phyloP scores from a whole-genome alignment of 1,139 yeast genomes.

The Scheffersomyces segobiensis region DNA sequence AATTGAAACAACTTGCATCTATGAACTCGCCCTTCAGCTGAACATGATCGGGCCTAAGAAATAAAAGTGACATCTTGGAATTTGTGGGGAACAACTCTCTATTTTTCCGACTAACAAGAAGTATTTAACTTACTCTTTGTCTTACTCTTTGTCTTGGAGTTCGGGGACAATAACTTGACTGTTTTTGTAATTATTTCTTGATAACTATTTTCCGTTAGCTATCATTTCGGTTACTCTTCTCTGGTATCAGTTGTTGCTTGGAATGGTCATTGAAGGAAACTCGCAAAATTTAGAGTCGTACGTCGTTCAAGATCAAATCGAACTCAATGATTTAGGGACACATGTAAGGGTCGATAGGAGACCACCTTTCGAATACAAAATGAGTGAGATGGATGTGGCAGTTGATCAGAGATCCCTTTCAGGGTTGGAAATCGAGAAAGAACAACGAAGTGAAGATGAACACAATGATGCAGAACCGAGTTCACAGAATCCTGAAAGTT shows the following conservation, averaged over 20 bases:
- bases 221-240: neutral
- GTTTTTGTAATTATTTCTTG: too few species aligned
- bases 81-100: neutral
- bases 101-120: too few species aligned
- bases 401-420: neutral
- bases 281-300: neutral
- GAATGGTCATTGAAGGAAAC: neutral
- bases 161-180: too few species aligned
- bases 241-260: neutral
- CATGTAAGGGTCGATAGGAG: conserved; percentile 4
- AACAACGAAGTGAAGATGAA: neutral
- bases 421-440: neutral
- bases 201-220: neutral
- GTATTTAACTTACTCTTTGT: too few species aligned
- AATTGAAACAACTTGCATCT: neutral
- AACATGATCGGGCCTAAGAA: neutral
- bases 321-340: neutral
- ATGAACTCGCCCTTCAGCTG: too few species aligned
- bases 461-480: neutral
- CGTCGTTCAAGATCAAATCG: neutral
- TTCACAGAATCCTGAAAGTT: neutral
- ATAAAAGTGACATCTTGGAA: neutral
- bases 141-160: too few species aligned
- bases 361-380: conserved; percentile 9
- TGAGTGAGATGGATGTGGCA: conserved; percentile 6